phyloP scores from a whole-genome alignment of 345 rosid species.

The Brassica rapa region DNA sequence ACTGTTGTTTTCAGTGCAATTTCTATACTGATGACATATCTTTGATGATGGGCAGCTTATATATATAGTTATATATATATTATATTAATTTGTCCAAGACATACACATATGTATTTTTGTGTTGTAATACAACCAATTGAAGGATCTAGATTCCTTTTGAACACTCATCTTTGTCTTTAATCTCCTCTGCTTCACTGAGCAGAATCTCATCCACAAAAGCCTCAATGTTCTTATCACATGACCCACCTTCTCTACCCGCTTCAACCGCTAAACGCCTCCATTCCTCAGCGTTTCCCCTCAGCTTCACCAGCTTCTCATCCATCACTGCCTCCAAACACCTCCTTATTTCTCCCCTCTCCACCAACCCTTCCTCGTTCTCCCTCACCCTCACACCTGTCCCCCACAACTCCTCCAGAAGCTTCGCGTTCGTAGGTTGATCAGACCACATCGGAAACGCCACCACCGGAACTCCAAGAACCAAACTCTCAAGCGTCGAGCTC shows the following conservation, averaged over 20 bases:
- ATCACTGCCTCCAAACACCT: slow-evolving; percentile 61
- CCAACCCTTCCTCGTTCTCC: slow-evolving; percentile 47
- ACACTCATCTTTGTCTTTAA: slow-evolving; percentile 19
- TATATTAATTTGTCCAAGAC: background rate
- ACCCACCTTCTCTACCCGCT: slow-evolving; percentile 54
- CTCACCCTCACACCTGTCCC: slow-evolving; percentile 55
- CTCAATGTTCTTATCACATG: slow-evolving; percentile 51
- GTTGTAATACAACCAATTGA: background rate
- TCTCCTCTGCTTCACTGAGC: background rate
- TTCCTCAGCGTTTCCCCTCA: slow-evolving; percentile 49
- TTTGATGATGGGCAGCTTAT: too few relatives aligned
- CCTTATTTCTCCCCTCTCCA: slow-evolving; percentile 54
- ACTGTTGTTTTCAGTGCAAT: background rate
- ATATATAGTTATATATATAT: too few relatives aligned
- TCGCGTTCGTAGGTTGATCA: slow-evolving; percentile 63
- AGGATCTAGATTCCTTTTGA: background rate
- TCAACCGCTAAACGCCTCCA: slow-evolving; percentile 59
- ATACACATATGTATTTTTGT: background rate
- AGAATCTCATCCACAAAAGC: slow-evolving; percentile 48
- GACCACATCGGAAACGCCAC: slow-evolving; percentile 77
- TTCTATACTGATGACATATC: background rate
- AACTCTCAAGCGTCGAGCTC: slow-evolving; percentile 68
- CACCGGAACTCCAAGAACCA: slow-evolving; percentile 56
- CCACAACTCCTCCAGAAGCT: slow-evolving; percentile 59
- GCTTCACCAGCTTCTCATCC: slow-evolving; percentile 45